Base-by-base conservation (phyloP, 306 rosid genomes). In the Sechiopsis laciniata region DNA sequence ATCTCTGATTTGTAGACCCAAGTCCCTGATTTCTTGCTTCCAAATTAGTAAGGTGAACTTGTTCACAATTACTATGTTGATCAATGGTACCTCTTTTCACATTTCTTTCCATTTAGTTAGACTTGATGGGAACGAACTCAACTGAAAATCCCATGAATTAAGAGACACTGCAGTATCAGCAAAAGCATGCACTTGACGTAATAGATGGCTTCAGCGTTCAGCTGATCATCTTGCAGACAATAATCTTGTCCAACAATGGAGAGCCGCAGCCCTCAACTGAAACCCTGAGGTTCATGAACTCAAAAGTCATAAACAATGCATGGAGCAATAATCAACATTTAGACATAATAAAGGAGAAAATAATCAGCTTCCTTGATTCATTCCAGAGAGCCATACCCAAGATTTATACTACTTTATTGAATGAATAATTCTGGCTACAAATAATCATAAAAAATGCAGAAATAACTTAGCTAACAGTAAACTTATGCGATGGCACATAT, bases 21-120 rank as follows among this genome's bases (percentile, higher is more conserved):
- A 79, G 76, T 72, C 82, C 85, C 62, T 86, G 88, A 50, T 81
- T 88, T 79, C 87, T 83, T 64, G 81, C 77, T 53, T 90, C 96
- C 82, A 60, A 78, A 62, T 72, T 61, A 78, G 72, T 81, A 85
- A 52, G 78, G 55, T 56, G 89, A 76, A 73, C 65, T 24, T 75
- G 83, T 35, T 84, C 71, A 21, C 81, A 71, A 61, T 75, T 78
- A 52, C 81, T 80, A 5, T 73, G 80, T 54, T 86, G 90, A 72
- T 82, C 81, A 63, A 73, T 79, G 32, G 69, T 57, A 56, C 75
- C 71, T 40, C 67, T 62, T 20, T 59, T 60, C 15, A 71, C 60
- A 74, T 73, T 78, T 74, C 71, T 74, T 73, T 78, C 82, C 78
- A 72, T 76, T 45, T 48, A 65, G 53, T 56, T 76, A 24, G 57